phyloP scores from a whole-genome alignment of 495 filamentous ascomycete species.

The Barbatosphaeria neglecta region DNA sequence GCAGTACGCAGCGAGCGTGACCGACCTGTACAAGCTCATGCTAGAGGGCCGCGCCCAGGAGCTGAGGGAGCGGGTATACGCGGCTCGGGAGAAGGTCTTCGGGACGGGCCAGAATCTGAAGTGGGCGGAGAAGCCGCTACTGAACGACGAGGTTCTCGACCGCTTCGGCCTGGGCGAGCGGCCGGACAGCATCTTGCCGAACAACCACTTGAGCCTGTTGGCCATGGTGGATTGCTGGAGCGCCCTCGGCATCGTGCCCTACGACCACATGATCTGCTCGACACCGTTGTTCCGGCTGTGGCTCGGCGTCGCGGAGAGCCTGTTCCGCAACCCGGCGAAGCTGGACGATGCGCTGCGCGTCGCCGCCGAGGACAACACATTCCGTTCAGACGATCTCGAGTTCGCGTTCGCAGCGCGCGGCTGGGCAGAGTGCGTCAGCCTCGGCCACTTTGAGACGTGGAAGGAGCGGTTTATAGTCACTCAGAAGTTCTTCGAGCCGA shows the following conservation, averaged over 20 bases:
- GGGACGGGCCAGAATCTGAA: conserved; percentile 29
- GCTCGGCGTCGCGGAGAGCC: conserved; percentile 93
- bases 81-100: conserved; percentile 74
- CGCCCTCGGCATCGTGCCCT: conserved; percentile 82
- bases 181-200: conserved; percentile 45
- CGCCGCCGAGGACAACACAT: conserved; percentile 77
- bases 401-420: conserved; percentile 94
- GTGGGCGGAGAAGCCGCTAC: conserved; percentile 52
- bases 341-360: conserved; percentile 79
- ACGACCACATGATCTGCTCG: conserved; percentile 98
- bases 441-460: conserved; percentile 86
- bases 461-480: conserved; percentile 78
- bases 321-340: conserved; percentile 75
- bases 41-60: conserved; percentile 71
- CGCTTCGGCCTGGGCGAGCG: conserved; percentile 63
- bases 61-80: conserved; percentile 65
- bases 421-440: conserved; percentile 85
- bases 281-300: conserved; percentile 97
- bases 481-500: conserved; percentile 78
- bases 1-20: conserved; percentile 86
- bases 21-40: conserved; percentile 94
- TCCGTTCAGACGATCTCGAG: conserved; percentile 84
- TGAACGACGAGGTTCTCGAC: conserved; percentile 77
- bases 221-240: conserved; percentile 99
- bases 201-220: conserved; percentile 84